These are phyloP conservation scores for Ophiostoma himal-ulmi DNA, from an alignment of 2,329 filamentous ascomycete species.

Conservation along the genomic window DNA sequence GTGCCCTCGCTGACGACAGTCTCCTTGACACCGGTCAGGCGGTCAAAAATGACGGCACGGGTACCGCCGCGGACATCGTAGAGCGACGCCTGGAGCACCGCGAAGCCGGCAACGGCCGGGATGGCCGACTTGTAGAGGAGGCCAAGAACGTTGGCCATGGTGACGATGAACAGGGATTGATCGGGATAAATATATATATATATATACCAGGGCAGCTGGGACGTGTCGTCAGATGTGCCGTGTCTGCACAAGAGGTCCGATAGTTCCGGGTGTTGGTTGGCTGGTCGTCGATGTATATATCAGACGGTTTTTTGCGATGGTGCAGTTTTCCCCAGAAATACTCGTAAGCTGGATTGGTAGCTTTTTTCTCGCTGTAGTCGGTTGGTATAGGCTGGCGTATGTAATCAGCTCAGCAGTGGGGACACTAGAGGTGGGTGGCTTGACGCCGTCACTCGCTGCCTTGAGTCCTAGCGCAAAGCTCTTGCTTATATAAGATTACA, in stretches of 20 bases:
- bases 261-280: background rate
- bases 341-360: background rate
- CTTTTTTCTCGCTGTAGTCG: constrained; percentile 8
- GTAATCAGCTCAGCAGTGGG: constrained; percentile 11
- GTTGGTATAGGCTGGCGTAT: background rate
- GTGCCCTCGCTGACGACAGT: constrained; percentile 91
- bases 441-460: constrained; percentile 1
- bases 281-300: background rate
- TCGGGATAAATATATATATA: background rate
- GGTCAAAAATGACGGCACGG: constrained; percentile 96
- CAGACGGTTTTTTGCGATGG: background rate
- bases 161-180: background rate
- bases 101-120: constrained; percentile 63
- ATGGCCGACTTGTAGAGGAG: constrained; percentile 63
- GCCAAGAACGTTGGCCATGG: constrained; percentile 55
- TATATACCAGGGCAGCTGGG: too few relatives aligned
- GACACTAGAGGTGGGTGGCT: background rate
- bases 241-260: background rate
- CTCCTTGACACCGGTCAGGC: constrained; percentile 86
- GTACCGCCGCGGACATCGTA: constrained; percentile 97
- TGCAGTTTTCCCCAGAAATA: constrained; percentile 9
- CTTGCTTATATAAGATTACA: background rate
- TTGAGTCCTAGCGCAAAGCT: too few relatives aligned
- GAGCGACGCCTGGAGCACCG: constrained; percentile 68
- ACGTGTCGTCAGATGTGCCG: too few relatives aligned